A percentile compares a stretch with the other conserved stretches of the same genome.
phyloP scores from a whole-genome alignment of 148 eudicot genomes.

The Nepenthes mirabilis region DNA sequence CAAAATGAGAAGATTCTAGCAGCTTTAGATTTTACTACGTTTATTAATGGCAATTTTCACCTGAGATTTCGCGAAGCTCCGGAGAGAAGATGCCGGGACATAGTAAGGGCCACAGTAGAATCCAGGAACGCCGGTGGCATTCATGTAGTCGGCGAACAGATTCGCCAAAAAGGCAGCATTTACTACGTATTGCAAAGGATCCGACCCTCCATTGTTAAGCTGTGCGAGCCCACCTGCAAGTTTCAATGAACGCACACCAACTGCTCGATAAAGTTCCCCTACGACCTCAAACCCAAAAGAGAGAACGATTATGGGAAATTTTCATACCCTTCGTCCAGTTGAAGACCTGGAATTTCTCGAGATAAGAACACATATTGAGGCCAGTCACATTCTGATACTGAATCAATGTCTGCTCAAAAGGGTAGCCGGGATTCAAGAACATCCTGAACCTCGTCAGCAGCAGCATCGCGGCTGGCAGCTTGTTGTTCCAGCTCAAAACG shows the following conservation, averaged over 20 bases:
- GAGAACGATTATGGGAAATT: too few species aligned
- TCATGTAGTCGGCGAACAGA: constrained; percentile 60
- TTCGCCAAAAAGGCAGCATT: constrained; percentile 68
- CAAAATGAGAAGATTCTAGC: background rate
- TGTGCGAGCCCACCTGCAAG: constrained; percentile 59
- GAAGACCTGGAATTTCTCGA: constrained; percentile 32
- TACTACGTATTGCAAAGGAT: constrained; percentile 60
- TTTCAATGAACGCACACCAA: background rate
- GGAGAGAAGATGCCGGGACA: constrained; percentile 20
- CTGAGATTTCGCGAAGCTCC: constrained; percentile 54
- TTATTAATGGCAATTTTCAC: constrained; percentile 8
- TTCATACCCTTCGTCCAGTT: constrained; percentile 53
- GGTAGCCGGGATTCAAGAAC: constrained; percentile 67
- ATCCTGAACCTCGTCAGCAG: constrained; percentile 55
- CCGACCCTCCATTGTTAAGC: constrained; percentile 37
- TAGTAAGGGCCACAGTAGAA: constrained; percentile 53
- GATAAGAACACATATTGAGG: constrained; percentile 69
- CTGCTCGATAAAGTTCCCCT: background rate
- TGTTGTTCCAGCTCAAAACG: constrained; percentile 79
- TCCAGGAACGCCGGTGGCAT: constrained; percentile 49
- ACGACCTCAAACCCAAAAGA: background rate
- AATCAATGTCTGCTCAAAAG: constrained; percentile 48
- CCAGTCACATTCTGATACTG: constrained; percentile 48
- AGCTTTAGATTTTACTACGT: too few species aligned
- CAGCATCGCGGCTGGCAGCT: constrained; percentile 59